Base-by-base conservation (phyloP, 1,139 yeast species). In the Debaryomyces subglobosus region DNA sequence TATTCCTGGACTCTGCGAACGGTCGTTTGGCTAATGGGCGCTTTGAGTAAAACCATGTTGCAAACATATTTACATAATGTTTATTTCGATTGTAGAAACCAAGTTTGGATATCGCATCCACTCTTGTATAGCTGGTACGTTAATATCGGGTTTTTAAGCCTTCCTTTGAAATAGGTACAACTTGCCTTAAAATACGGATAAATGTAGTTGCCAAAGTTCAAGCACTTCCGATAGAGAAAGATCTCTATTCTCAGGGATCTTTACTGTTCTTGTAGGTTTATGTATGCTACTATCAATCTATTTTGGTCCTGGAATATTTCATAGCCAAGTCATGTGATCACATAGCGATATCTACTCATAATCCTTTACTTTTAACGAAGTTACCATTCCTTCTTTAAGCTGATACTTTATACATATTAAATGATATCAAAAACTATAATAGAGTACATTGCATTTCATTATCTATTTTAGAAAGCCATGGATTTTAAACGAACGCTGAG, bases 11-110 rank as follows among this genome's bases (percentile, higher is more conserved):
- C 94, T 80, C 88, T 86, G 85, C 89, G 91, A 77, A 86, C 43
- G 85, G 88, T 72, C 84, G 72, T 80, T 61, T 81, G 88, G 80
- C 89, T 80, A 56, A 72, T 86, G 79, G 39, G 83, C 85, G 91
- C 86, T 80, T 85, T 85, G 91, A 86, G 94, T 85, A 85, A 86
- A 86, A 86, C 92, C 91, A 86, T 86, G 88, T 85, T 81, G 91
- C 90, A 74, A 65, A 86, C 90, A 86, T 77, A 55, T 58, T n/a
- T 6, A 23, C 29, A 4, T 25, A 16, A 32, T 15, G 35, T 32
- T 32, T 15, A 32, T 15, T 32, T 13, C 13, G 20, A 32, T 15
- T 32, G 35, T 32, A 32, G 35, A 32, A 16, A 32, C 20, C 12
- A n/a, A n/a, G n/a, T n/a, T n/a, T n/a, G n/a, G n/a, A n/a, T n/a